phyloP scores from a whole-genome alignment of 139 green algal species.

The Chlamydomonas incerta region DNA sequence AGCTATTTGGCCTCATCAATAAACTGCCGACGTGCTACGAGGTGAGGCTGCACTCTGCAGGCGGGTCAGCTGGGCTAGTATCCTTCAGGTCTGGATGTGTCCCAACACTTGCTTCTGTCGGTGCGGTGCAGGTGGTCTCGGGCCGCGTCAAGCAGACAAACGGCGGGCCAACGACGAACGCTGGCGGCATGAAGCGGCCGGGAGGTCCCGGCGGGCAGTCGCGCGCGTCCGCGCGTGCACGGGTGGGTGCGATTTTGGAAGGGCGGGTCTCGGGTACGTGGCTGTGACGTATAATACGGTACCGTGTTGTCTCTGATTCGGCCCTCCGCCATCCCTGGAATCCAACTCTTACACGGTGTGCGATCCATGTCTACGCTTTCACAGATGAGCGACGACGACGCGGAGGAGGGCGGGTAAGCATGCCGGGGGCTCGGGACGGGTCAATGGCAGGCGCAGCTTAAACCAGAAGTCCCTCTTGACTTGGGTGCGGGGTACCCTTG shows the following conservation, averaged over 20 bases:
- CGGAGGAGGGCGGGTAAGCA: constrained; percentile 7
- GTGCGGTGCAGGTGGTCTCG: constrained; percentile 14
- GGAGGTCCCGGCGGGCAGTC: constrained; percentile 6
- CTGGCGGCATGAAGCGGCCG: constrained; percentile 25
- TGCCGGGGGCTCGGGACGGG: too few relatives aligned
- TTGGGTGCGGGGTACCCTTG: too few relatives aligned
- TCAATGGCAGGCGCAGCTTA: too few relatives aligned
- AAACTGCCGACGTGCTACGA: constrained; percentile 90
- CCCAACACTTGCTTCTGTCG: too few relatives aligned
- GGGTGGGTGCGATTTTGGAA: too few relatives aligned
- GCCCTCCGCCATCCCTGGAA: too few relatives aligned
- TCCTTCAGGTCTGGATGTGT: too few relatives aligned
- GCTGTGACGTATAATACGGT: too few relatives aligned
- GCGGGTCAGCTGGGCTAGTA: too few relatives aligned
- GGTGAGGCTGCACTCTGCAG: constrained; percentile 65
- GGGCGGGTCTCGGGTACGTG: too few relatives aligned
- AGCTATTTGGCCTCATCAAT: constrained; percentile 92
- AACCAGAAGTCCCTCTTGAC: too few relatives aligned
- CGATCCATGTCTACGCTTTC: background rate
- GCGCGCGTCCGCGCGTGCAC: constrained; percentile 9
- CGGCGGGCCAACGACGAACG: constrained; percentile 25
- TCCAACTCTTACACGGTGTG: background rate
- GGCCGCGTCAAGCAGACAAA: constrained; percentile 15
- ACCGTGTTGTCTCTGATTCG: too few relatives aligned
- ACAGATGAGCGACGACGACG: constrained; percentile 42